A percentile compares a stretch with the other conserved stretches of the same genome.
phyloP scores from a whole-genome alignment of 306 rosid genomes.

The Rosa chinensis region DNA sequence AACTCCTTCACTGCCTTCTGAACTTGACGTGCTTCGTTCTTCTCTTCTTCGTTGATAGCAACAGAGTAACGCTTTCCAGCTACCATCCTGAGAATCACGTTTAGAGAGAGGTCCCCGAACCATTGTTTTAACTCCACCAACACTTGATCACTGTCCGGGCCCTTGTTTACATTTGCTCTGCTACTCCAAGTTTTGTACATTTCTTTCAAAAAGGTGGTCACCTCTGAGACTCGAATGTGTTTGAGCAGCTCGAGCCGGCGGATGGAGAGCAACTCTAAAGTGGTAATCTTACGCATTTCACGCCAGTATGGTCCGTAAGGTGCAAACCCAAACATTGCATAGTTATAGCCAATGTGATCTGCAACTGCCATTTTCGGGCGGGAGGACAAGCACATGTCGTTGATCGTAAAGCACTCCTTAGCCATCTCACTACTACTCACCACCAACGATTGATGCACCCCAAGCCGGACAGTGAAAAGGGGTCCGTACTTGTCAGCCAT shows the following conservation, averaged over 20 bases:
- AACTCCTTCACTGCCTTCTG: conserved; percentile 25
- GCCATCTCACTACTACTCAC: conserved; percentile 8
- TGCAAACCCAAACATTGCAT: conserved; percentile 35
- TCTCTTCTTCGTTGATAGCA: neutral
- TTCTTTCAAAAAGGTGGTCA: conserved; percentile 22
- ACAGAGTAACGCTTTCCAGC: conserved; percentile 30
- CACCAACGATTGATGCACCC: conserved; percentile 20
- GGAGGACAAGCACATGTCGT: conserved; percentile 8
- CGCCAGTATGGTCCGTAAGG: conserved; percentile 46
- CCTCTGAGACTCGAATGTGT: conserved; percentile 33
- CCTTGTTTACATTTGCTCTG: neutral
- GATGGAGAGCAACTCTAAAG: no score
- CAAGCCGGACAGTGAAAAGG: conserved; percentile 18
- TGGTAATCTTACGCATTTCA: conserved; percentile 31
- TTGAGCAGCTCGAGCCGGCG: conserved; percentile 22
- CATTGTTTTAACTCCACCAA: conserved; percentile 39
- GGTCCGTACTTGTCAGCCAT: conserved; percentile 15
- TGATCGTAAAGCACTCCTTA: no score
- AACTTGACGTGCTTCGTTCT: conserved; percentile 7
- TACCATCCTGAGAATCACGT: conserved; percentile 17
- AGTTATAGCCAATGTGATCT: conserved; percentile 13
- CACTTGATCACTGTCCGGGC: neutral
- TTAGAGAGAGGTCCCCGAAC: conserved; percentile 40
- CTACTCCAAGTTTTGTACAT: conserved; percentile 17
- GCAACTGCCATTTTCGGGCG: conserved; percentile 16